Conservation (phyloP, 495 filamentous ascomycete genomes). For the Collariella sp. region DNA sequence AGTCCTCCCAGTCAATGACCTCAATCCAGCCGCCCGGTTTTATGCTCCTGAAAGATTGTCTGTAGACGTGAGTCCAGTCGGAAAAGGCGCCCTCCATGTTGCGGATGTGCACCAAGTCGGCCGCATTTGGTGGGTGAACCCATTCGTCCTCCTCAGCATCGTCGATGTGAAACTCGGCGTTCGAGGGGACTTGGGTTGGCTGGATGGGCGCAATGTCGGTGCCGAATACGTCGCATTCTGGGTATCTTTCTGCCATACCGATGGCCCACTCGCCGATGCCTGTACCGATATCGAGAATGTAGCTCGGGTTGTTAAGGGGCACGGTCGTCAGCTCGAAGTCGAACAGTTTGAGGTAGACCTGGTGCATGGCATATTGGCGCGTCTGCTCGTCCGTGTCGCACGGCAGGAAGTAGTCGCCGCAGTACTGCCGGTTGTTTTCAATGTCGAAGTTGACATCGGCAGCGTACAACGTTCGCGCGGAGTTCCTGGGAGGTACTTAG, state of each 20-base stretch:
- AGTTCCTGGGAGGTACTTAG: conserved; percentile 29
- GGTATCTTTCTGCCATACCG: conserved; percentile 56
- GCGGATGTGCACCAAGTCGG: conserved; percentile 61
- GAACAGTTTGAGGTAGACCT: conserved; percentile 54
- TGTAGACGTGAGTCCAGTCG: conserved; percentile 54
- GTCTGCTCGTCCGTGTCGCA: conserved; percentile 67
- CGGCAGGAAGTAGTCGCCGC: conserved; percentile 63
- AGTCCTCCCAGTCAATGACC: conserved; percentile 47
- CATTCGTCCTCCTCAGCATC: conserved; percentile 54
- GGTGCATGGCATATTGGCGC: conserved; percentile 58
- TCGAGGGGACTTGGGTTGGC: conserved; percentile 48
- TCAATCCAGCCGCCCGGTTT: conserved; percentile 61
- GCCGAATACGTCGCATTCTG: conserved; percentile 55
- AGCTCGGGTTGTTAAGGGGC: conserved; percentile 43
- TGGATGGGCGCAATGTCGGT: conserved; percentile 59
- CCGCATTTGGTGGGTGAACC: conserved; percentile 47
- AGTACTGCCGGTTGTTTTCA: conserved; percentile 63
- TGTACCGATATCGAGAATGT: conserved; percentile 62
- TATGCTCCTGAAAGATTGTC: conserved; percentile 50
- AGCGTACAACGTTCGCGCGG: conserved; percentile 51
- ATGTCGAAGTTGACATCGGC: conserved; percentile 46
- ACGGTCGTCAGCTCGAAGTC: conserved; percentile 51
- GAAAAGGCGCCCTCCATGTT: conserved; percentile 54
- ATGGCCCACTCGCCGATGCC: conserved; percentile 70
- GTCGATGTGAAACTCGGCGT: conserved; percentile 63